A percentile compares a stretch with the other conserved stretches of the same genome.
Evolutionary conservation across 768 basidiomycete genomes (phyloP).

Genomic region (Boletus patriciae): DNA sequence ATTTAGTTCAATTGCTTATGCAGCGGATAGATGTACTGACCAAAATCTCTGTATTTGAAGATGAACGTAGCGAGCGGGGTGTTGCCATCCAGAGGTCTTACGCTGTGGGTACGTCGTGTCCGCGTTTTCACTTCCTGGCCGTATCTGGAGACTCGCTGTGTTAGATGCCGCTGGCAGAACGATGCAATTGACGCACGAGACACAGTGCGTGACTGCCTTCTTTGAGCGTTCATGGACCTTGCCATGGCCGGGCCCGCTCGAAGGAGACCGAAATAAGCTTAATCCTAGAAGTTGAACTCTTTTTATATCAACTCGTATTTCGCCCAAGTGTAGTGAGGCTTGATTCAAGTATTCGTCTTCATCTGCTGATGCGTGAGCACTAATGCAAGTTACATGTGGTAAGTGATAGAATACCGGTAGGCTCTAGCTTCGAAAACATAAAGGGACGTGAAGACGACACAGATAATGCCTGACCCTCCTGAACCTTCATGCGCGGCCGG

Average conservation of each 20-base stretch:
- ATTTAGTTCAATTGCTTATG: background rate
- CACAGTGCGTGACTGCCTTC: conserved; percentile 32
- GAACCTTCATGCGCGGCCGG: conserved; percentile 5
- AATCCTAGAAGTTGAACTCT: background rate
- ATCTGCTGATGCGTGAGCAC: conserved; percentile 21
- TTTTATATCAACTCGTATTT: conserved; percentile 18
- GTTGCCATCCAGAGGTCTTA: conserved; percentile 13
- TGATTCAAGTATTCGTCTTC: conserved; percentile 25
- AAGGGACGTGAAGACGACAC: conserved; percentile 21
- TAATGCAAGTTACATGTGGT: too few species aligned
- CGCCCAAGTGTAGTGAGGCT: conserved; percentile 20
- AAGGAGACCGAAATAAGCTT: rapidly evolving
- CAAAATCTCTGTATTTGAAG: conserved; percentile 32
- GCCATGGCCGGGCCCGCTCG: background rate
- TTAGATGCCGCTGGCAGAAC: background rate
- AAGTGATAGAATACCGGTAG: conserved; percentile 26
- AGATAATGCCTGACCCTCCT: conserved; percentile 7
- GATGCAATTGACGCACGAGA: conserved; percentile 20
- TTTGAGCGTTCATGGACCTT: conserved; percentile 34
- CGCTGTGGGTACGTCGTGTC: background rate
- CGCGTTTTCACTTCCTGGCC: conserved; percentile 17
- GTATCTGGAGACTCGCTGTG: conserved; percentile 16
- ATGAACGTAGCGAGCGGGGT: conserved; percentile 26
- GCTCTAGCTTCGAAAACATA: conserved; percentile 28
- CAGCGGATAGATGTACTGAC: conserved; percentile 15